A percentile compares a stretch with the other conserved stretches of the same genome.
phyloP scores from a whole-genome alignment of 1,284 basidiomycete species.

The Irpex sp. region DNA sequence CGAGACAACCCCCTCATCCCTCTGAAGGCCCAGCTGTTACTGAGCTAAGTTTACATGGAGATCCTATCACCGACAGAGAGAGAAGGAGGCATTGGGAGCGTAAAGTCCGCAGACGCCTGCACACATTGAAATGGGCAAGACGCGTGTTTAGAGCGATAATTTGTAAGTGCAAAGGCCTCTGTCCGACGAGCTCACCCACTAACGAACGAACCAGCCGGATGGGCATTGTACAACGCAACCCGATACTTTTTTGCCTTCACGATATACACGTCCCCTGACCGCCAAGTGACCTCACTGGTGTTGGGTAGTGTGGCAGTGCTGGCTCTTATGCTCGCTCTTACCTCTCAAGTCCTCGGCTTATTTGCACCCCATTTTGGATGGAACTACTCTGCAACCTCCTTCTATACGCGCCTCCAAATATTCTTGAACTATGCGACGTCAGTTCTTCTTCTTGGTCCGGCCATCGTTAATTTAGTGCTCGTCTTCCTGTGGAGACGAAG shows the following conservation, averaged over 20 bases:
- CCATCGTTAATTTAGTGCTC: conserved; percentile 51
- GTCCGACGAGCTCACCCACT: not conserved
- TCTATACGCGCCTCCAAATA: conserved; percentile 20
- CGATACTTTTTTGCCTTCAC: conserved; percentile 60
- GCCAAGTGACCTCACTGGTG: conserved; percentile 42
- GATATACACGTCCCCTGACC: conserved; percentile 32
- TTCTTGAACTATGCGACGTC: conserved; percentile 43
- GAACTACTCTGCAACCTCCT: conserved; percentile 21
- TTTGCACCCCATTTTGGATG: conserved; percentile 39
- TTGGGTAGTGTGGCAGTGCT: conserved; percentile 60
- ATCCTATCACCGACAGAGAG: conserved; percentile 36
- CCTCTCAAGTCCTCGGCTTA: conserved; percentile 38
- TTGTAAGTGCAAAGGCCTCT: conserved; percentile 34
- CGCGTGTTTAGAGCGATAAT: conserved; percentile 41
- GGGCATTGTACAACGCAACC: conserved; percentile 56
- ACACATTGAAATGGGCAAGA: conserved; percentile 35
- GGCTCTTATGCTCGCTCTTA: conserved; percentile 50
- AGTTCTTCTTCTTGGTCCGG: conserved; percentile 43
- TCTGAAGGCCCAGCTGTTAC: conserved; percentile 27
- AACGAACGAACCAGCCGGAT: conserved; percentile 37
- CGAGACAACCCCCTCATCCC: conserved; percentile 42
- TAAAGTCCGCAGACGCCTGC: conserved; percentile 35
- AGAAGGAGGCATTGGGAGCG: conserved; percentile 35
- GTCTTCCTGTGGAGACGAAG: conserved; percentile 46
- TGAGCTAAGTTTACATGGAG: conserved; percentile 38